phyloP scores from a whole-genome alignment of 371 early-diverging fungal genomes.

The Batrachochytrium dendrobatidis region DNA sequence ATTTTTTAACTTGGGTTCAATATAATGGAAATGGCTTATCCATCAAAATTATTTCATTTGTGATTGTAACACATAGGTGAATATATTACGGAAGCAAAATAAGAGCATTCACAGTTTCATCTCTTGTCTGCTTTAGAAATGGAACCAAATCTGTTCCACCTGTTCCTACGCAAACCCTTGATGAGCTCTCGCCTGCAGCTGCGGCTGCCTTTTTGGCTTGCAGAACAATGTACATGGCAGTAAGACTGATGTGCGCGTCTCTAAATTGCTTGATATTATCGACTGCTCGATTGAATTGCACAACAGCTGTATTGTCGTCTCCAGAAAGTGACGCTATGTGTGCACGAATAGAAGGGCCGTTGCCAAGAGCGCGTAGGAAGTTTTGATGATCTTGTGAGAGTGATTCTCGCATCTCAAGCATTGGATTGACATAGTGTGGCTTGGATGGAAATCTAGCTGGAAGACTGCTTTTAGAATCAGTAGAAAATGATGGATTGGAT shows the following conservation, averaged over 20 bases:
- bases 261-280: constrained; percentile 77
- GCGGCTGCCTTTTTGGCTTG: constrained; percentile 61
- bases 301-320: constrained; percentile 3
- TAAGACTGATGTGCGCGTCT: constrained; percentile 87
- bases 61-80: too few relatives aligned
- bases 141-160: constrained; percentile 94
- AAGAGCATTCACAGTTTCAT: constrained; percentile 48
- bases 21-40: too few relatives aligned
- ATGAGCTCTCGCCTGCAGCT: background rate
- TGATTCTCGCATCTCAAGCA: constrained; percentile 87
- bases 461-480: too few relatives aligned
- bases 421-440: constrained; percentile 22
- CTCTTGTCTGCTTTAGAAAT: constrained; percentile 64
- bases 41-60: too few relatives aligned
- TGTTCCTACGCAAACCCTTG: constrained; percentile 58
- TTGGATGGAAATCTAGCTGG: background rate
- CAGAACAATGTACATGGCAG: constrained; percentile 81
- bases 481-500: background rate
- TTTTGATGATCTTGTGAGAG: constrained; percentile 84
- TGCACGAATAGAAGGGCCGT: constrained; percentile 30
- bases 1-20: too few relatives aligned
- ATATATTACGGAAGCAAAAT: constrained; percentile 8
- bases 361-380: constrained; percentile 75
- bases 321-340: constrained; percentile 19
- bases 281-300: constrained; percentile 69